phyloP scores from a whole-genome alignment of 2,329 filamentous ascomycete genomes.

The Orbilia oligospora region DNA sequence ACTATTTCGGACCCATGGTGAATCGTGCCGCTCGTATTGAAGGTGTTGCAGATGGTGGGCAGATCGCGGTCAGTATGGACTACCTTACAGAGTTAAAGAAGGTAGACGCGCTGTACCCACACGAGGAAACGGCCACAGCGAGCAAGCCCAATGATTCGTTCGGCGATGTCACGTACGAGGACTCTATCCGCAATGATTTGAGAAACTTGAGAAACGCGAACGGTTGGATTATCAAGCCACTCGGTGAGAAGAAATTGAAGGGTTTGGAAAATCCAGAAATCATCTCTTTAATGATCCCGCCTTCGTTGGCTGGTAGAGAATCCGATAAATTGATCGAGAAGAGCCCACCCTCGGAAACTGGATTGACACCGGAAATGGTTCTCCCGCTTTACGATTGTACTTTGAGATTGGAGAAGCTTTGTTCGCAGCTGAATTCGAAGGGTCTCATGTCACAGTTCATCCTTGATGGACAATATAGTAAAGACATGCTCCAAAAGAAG shows the following conservation, averaged over 20 bases:
- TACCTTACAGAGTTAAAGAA: slow-evolving; percentile 82
- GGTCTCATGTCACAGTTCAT: slow-evolving; percentile 49
- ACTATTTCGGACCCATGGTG: slow-evolving; percentile 99
- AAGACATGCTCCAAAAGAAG: slow-evolving; percentile 81
- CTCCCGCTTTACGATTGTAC: slow-evolving; percentile 93
- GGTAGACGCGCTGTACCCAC: slow-evolving; percentile 78
- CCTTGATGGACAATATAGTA: slow-evolving; percentile 76
- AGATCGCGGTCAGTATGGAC: slow-evolving; percentile 96
- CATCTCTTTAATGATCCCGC: slow-evolving; percentile 95
- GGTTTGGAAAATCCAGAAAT: slow-evolving; percentile 97
- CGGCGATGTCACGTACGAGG: slow-evolving; percentile 80
- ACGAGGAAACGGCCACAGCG: slow-evolving; percentile 79
- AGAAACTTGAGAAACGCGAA: slow-evolving; percentile 83
- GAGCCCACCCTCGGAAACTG: slow-evolving; percentile 76
- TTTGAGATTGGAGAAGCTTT: slow-evolving; percentile 91
- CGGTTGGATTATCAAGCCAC: slow-evolving; percentile 96
- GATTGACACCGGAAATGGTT: slow-evolving; percentile 84
- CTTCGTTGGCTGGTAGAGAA: slow-evolving; percentile 82
- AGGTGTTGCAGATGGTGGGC: slow-evolving; percentile 92
- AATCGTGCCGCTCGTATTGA: slow-evolving; percentile 96
- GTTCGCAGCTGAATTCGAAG: slow-evolving; percentile 76
- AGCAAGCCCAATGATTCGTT: slow-evolving; percentile 80
- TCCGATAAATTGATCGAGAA: slow-evolving; percentile 69
- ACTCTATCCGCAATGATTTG: slow-evolving; percentile 87
- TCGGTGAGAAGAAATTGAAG: slow-evolving; percentile 94